phyloP scores from a whole-genome alignment of 2,329 filamentous ascomycete genomes.

The Daldinia sp. region DNA sequence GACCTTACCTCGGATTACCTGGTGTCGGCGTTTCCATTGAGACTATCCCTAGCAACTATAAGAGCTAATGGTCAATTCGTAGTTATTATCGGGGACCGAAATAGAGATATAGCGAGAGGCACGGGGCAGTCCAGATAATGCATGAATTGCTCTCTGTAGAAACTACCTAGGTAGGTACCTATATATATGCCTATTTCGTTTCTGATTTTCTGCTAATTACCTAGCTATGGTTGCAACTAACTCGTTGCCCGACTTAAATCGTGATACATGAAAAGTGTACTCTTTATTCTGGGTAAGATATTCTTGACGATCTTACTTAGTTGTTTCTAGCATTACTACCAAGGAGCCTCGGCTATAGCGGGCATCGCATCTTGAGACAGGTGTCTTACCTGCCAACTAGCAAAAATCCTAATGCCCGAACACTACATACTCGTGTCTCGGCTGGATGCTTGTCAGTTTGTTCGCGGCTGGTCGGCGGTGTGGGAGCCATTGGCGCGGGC shows the following conservation, averaged over 20 bases:
- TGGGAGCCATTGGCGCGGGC: conserved; percentile 3
- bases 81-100: no score
- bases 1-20: no score
- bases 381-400: conserved; percentile 5
- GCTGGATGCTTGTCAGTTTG: conserved; percentile 10
- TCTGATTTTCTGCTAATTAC: not conserved
- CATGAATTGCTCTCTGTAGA: no score
- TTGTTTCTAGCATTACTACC: not conserved
- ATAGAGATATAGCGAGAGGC: no score
- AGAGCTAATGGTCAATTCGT: no score
- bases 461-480: not conserved
- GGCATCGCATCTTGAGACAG: conserved; percentile 8
- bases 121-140: no score
- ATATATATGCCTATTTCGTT: not conserved
- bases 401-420: not conserved
- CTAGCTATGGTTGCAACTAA: not conserved
- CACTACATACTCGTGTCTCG: conserved; percentile 10
- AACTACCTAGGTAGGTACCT: no score
- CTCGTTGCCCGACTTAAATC: not conserved
- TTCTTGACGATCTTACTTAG: not conserved
- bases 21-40: not conserved
- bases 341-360: not conserved
- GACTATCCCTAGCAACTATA: no score
- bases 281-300: not conserved
- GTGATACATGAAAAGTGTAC: not conserved